Evolutionary conservation across 2,329 filamentous ascomycete genomes (phyloP), one percentile per base, ranked within the genome.

Genomic region (Apiospora hydei): DNA sequence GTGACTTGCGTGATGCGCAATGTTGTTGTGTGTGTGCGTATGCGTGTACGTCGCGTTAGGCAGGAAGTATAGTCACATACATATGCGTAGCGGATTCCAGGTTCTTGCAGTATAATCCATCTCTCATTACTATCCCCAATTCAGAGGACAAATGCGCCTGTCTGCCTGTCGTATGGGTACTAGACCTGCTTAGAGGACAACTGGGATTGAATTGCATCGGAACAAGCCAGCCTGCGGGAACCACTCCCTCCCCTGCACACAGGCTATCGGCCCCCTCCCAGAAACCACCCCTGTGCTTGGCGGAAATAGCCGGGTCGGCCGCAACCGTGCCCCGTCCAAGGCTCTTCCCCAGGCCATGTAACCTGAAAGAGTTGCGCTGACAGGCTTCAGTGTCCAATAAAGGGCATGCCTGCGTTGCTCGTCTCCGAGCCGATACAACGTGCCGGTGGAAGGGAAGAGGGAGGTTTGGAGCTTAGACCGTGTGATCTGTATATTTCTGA

Each of bases 401-500:
- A n/a, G 41, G 10, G 30, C 21, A 8, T 21, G 30, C 53, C 26
- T 13, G 30, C 30, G 18, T 26, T 61, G 30, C 53, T 38, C 18
- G n/a, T 57, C 26, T 21, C 26, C 16, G 51, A 38, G 53, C 53
- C 53, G 53, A 61, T 61, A 61, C 53, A 61, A 64, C 34, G 18
- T 64, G 18, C 57, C 57, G 57, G 30, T 21, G 1, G 53, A 57
- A 7, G 26, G 53, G 30, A 16, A 30, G 51, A 5, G 51, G 51
- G 51, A 24, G 5, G 51, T 4, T 64, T 41, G 34, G 5, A 41
- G 57, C 34, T 41, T 3, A 18, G 34, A 34, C 57, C 57, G 57
- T 64, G 57, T 64, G 57, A 64, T 64, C 18, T 64, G 57, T 64
- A 41, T 24, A 16, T 41, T 64, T 64, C 34, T 64, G 57, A 41